Base-by-base conservation (phyloP, 2,329 filamentous ascomycete species). In the Cytospora piceicola region DNA sequence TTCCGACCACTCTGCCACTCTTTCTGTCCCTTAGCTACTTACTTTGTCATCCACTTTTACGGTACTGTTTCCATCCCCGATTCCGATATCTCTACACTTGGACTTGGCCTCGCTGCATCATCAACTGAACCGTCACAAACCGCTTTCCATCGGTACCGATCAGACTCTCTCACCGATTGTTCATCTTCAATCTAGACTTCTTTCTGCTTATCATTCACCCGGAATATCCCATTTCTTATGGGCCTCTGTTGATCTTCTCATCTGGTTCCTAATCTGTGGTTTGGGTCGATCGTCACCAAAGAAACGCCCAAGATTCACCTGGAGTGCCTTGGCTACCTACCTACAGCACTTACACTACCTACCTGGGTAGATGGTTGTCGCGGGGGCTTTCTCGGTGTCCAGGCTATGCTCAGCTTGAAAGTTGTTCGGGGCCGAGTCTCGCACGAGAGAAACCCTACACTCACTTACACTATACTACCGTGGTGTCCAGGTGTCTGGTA, bases 391-490 rank as follows among this genome's bases (percentile, higher is more conserved):
- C n/a, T n/a, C n/a, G n/a, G 17, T 34, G 3, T 30, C 36, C 29
- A 51, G 15, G 11, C 14, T 36, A 9, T 34, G 27, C n/a, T 49
- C 20, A 24, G 3, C 20, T 2, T 32, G 4, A 20, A 54, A n/a
- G 30, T 53, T 9, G 32, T 12, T 36, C 61, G 61, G 61, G 39
- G 39, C 61, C 61, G 61, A 51, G 30, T 63, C 61, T 63, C 61
- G 61, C 24, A 39, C 53, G 53, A 63, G 49, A 57, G 17, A 34
- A 11, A 29, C 29, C 20, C 29, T 15, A 30, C 11, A 14, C n/a
- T n/a, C n/a, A n/a, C n/a, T n/a, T n/a, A n/a, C n/a, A n/a, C n/a
- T n/a, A n/a, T n/a, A n/a, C n/a, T 9, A 5, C 30, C 30, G 30
- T 32, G 9, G 15, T 32, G 29, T 22, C 27, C 53, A 30, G 29